Evolutionary conservation across 805 yeast species (phyloP).

Genomic region (Scheffersomyces amazonensis): DNA sequence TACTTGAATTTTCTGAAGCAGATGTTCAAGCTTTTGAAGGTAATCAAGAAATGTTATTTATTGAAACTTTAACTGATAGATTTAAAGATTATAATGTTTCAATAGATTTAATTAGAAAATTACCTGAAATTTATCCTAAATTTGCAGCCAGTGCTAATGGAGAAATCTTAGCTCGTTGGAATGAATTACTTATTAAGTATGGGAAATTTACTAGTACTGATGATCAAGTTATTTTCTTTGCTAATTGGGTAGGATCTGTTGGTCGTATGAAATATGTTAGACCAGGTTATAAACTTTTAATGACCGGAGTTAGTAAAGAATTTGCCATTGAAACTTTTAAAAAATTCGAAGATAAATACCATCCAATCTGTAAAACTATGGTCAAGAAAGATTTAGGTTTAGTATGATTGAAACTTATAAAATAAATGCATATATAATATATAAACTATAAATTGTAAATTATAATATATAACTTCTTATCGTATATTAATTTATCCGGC

Average conservation of each 20-base stretch:
- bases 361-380: constrained; percentile 29
- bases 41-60: constrained; percentile 23
- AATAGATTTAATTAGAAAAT: constrained; percentile 9
- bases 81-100: constrained; percentile 8
- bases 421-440: too few relatives aligned
- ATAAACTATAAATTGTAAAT: too few relatives aligned
- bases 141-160: constrained; percentile 18
- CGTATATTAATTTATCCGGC: too few relatives aligned
- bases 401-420: too few relatives aligned
- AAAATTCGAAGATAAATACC: constrained; percentile 19
- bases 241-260: constrained; percentile 30
- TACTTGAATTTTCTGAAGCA: constrained; percentile 6
- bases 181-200: constrained; percentile 18
- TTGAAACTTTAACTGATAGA: constrained; percentile 18
- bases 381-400: constrained; percentile 19
- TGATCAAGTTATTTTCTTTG: constrained; percentile 15
- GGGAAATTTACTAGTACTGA: constrained; percentile 14
- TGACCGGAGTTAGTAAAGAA: constrained; percentile 17
- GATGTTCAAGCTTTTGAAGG: constrained; percentile 19
- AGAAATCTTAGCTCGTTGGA: constrained; percentile 22
- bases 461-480: too few relatives aligned
- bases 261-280: constrained; percentile 37
- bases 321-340: constrained; percentile 25
- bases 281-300: constrained; percentile 28
- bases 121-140: constrained; percentile 17